Evolutionary conservation across 192 early-diverging fungal genomes (phyloP).

Genomic region (Geosiphon pyriformis): DNA sequence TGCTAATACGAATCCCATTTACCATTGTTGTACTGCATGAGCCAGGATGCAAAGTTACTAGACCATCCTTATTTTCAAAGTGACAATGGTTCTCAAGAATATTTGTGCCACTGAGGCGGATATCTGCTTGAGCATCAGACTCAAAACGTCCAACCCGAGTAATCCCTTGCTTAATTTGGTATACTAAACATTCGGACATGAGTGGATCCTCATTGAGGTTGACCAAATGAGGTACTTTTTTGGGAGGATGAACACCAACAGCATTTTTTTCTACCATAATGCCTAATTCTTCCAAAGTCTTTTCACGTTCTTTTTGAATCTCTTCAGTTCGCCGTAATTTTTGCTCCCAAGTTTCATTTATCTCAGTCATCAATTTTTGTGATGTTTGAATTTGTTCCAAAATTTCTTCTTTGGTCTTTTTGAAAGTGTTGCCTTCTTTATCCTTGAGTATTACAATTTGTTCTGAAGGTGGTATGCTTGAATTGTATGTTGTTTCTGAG

Average conservation of each 20-base stretch:
- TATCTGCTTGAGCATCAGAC: conserved; percentile 38
- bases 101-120: conserved; percentile 56
- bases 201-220: conserved; percentile 88
- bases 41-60: conserved; percentile 57
- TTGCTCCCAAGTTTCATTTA: conserved; percentile 82
- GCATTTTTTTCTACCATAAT: conserved; percentile 65
- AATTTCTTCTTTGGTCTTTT: conserved; percentile 49
- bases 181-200: conserved; percentile 87
- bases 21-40: conserved; percentile 63
- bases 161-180: conserved; percentile 70
- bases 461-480: conserved; percentile 27
- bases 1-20: conserved; percentile 64
- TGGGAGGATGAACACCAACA: conserved; percentile 72
- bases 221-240: conserved; percentile 77
- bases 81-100: conserved; percentile 64
- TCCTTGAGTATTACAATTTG: conserved; percentile 41
- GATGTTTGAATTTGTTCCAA: conserved; percentile 75
- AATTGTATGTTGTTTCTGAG: conserved; percentile 28
- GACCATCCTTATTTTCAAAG: conserved; percentile 60
- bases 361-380: conserved; percentile 81
- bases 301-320: conserved; percentile 69
- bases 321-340: conserved; percentile 66
- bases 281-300: conserved; percentile 71
- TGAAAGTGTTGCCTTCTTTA: conserved; percentile 37
- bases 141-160: conserved; percentile 60